Base-by-base conservation (phyloP, 176 grass and related monocot species). In the Cymbopogon citratus region DNA sequence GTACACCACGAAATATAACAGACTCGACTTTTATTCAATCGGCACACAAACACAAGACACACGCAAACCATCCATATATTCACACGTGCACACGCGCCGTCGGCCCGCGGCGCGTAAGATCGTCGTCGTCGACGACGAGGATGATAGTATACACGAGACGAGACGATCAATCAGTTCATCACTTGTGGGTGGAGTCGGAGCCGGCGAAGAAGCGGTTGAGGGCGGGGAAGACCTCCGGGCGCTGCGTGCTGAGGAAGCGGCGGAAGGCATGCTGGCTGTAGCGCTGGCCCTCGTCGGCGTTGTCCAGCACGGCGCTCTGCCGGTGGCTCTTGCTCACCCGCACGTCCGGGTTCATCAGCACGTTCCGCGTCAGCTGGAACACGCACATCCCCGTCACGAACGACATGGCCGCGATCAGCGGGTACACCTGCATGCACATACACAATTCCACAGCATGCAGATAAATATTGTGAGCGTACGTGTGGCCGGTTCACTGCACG, bases 271-370 rank as follows among this genome's bases (percentile, higher is more conserved):
- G 94, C 57, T 93, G 89, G 79, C 74, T 83, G 81, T 97, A 97
- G 39, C 67, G 85, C 73, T 93, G 31, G 0, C 88, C 94, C 77
- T 97, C 94, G n/a, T 83, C 89, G 39, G 83, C 86, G 66, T 97
- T 97, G 21, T 93, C 88, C 51, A 74, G 76, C 62, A 97, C 62
- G 9, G 91, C 94, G 18, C 88, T 91, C 66, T 69, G 73, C 15
- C 91, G 86, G 63, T 87, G 36, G 25, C 54, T 40, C 78, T 97
- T 97, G 91, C 28, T 97, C 5, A 97, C 57, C 76, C 94, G 87
- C 66, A 97, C 94, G 84, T 94, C 94, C 35, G 94, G 94, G 48
- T 97, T 97, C 60, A 91, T 67, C 51, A 94, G 27, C 41, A 84
- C 82, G 83, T 97, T 97, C 39, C 94, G 71, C 0, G 87, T 82